These are phyloP conservation scores for Epichloe gansuensis DNA, from an alignment of 2,329 filamentous ascomycete genomes.

Conservation along the genomic window DNA sequence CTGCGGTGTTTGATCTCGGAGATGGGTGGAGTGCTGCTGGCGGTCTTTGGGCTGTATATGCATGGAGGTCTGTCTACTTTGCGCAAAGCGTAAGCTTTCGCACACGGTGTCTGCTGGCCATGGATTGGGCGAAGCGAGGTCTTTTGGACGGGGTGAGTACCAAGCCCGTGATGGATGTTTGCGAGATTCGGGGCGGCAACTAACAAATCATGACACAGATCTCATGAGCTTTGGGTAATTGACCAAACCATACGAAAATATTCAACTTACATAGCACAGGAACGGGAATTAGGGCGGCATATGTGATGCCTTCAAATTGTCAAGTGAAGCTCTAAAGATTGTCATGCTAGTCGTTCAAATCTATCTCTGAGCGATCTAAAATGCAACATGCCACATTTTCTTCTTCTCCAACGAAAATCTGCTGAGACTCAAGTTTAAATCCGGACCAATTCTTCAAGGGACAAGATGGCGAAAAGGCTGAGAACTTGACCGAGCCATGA, in stretches of 20 bases:
- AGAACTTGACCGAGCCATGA: neutral
- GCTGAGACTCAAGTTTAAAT: neutral
- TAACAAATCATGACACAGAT: constrained; percentile 21
- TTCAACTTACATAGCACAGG: neutral
- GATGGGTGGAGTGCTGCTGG: constrained; percentile 68
- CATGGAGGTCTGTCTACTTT: constrained; percentile 95
- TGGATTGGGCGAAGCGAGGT: constrained; percentile 98
- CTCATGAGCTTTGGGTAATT: constrained; percentile 37
- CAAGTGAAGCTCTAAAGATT: too few species aligned
- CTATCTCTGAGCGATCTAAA: too few species aligned
- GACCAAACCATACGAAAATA: neutral
- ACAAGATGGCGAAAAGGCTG: neutral
- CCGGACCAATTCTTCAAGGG: neutral
- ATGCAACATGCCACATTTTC: too few species aligned
- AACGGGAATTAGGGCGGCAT: neutral
- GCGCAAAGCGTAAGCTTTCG: constrained; percentile 91
- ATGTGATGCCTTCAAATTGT: neutral
- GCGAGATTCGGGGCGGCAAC: neutral
- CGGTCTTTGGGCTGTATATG: constrained; percentile 83
- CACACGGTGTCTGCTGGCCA: constrained; percentile 77
- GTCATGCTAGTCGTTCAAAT: too few species aligned
- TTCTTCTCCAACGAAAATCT: too few species aligned
- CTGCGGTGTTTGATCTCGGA: constrained; percentile 82
- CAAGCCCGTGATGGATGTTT: neutral
- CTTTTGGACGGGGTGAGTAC: constrained; percentile 78